A percentile compares a stretch with the other conserved stretches of the same genome.
phyloP scores from a whole-genome alignment of 73 alveolate species.

The Paramecium tetraurelia region DNA sequence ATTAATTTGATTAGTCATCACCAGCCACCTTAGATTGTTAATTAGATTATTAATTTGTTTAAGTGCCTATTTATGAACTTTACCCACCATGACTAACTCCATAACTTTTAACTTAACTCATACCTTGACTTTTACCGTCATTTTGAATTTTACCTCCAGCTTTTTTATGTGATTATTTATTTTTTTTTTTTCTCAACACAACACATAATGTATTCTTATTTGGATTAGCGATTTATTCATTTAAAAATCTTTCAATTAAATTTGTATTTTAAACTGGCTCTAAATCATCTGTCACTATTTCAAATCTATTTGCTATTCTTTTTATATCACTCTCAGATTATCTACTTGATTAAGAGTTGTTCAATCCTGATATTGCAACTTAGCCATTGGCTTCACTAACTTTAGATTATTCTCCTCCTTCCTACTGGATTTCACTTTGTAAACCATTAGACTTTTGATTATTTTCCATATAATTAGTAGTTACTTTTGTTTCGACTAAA shows the following conservation, averaged over 20 bases:
- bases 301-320: not conserved
- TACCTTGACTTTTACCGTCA: not conserved
- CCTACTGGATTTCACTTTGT: not conserved
- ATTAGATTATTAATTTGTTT: not conserved
- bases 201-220: not conserved
- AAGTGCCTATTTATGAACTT: not conserved
- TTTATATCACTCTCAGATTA: not conserved
- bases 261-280: not conserved
- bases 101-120: constrained; percentile 4
- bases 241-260: constrained; percentile 13
- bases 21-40: not conserved
- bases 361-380: constrained; percentile 3
- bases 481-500: not conserved
- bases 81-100: constrained; percentile 17
- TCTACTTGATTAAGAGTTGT: not conserved
- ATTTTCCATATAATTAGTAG: not conserved
- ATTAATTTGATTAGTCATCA: not conserved
- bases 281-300: not conserved
- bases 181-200: constrained; percentile 8
- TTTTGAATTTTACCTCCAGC: not conserved
- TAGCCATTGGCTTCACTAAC: not conserved
- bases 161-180: not conserved
- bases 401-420: not conserved
- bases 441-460: not conserved
- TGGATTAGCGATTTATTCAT: not conserved